Evolutionary conservation across 805 yeast genomes (phyloP).

Genomic region (Ogataea pignaliae): DNA sequence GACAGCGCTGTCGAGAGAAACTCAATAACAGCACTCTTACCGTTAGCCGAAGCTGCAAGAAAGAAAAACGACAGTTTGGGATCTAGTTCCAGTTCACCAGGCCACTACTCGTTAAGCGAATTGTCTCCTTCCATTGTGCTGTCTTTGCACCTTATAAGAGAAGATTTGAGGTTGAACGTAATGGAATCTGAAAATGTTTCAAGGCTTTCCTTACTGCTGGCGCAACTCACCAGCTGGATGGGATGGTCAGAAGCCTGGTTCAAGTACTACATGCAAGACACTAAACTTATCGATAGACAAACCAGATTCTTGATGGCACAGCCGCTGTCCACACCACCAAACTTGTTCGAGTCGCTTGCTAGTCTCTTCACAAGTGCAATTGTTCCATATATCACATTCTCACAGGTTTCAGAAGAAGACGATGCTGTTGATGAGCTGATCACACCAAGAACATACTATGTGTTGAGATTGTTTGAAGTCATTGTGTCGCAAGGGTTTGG

Average conservation of each 20-base stretch:
- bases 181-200: conserved; percentile 33
- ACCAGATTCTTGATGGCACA: conserved; percentile 39
- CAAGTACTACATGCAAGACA: conserved; percentile 44
- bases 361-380: conserved; percentile 45
- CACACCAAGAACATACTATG: conserved; percentile 62
- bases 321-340: conserved; percentile 55
- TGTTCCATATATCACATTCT: conserved; percentile 57
- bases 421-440: conserved; percentile 54
- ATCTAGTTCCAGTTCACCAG: conserved; percentile 7
- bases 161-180: conserved; percentile 63
- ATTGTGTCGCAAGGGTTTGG: conserved; percentile 51
- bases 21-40: conserved; percentile 21
- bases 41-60: conserved; percentile 19
- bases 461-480: conserved; percentile 58
- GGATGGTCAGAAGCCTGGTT: conserved; percentile 72
- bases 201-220: conserved; percentile 49
- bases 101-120: conserved; percentile 42
- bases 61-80: conserved; percentile 10
- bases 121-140: conserved; percentile 59
- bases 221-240: conserved; percentile 61
- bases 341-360: conserved; percentile 49
- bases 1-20: conserved; percentile 13
- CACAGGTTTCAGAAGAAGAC: conserved; percentile 60
- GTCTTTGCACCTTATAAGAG: conserved; percentile 71
- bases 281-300: conserved; percentile 31